Percentiles rank a stretch among this genome's conserved stretches.
These are phyloP conservation scores for Phascolomyces articulosus DNA, from an alignment of 371 early-diverging fungal genomes.

Conservation along the genomic window DNA sequence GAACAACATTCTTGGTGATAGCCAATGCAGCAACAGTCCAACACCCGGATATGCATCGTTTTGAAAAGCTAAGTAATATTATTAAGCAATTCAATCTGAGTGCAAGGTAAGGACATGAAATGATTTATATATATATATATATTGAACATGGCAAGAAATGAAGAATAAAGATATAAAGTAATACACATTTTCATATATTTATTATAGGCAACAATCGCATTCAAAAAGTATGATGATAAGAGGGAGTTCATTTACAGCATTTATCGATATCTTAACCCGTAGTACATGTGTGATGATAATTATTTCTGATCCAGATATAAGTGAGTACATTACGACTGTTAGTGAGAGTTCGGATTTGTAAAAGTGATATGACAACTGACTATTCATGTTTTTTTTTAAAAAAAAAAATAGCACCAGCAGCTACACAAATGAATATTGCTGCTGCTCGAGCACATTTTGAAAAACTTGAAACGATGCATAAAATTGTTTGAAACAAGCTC, in stretches of 20 bases:
- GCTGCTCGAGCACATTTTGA: slow-evolving; percentile 83
- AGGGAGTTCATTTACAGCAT: slow-evolving; percentile 24
- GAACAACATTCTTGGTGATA: slow-evolving; percentile 96
- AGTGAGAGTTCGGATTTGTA: no score
- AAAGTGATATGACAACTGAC: background rate
- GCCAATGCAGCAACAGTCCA: slow-evolving; percentile 68
- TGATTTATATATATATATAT: slow-evolving; percentile 5
- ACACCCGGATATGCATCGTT: slow-evolving; percentile 76
- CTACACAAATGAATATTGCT: slow-evolving; percentile 77
- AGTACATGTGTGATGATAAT: slow-evolving; percentile 19
- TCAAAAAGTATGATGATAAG: slow-evolving; percentile 22
- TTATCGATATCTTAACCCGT: slow-evolving; percentile 17
- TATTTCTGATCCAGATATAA: slow-evolving; percentile 19
- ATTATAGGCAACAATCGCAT: slow-evolving; percentile 19
- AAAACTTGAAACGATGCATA: slow-evolving; percentile 54
- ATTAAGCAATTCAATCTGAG: slow-evolving; percentile 92
- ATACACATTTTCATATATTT: background rate
- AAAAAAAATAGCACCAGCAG: slow-evolving; percentile 65
- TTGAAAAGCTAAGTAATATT: slow-evolving; percentile 91
- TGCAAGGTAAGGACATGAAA: slow-evolving; percentile 57
- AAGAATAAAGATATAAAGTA: background rate
- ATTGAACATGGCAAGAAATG: background rate
- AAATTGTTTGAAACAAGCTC: slow-evolving; percentile 25
- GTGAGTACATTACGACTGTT: slow-evolving; percentile 21
- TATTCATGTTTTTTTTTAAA: background rate